A percentile compares a stretch with the other conserved stretches of the same genome.
phyloP scores from a whole-genome alignment of 2,329 filamentous ascomycete genomes.

The Parastagonospora avenae region DNA sequence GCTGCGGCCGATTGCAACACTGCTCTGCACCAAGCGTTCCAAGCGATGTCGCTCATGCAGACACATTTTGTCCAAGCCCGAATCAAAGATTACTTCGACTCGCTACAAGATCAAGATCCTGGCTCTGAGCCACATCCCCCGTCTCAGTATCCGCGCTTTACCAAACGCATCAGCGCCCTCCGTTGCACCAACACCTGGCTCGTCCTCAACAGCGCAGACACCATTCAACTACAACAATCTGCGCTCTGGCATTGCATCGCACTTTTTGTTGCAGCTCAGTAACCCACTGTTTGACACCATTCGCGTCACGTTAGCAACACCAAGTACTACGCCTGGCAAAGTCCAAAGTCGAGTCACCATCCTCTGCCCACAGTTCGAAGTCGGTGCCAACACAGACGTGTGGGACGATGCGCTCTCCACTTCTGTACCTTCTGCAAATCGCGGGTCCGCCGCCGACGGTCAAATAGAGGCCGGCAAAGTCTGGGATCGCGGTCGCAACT shows the following conservation, averaged over 20 bases:
- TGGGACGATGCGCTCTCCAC: constrained; percentile 83
- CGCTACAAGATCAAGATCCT: constrained; percentile 92
- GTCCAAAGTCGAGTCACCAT: constrained; percentile 75
- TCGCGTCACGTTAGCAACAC: constrained; percentile 84
- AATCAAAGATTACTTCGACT: constrained; percentile 85
- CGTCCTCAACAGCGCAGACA: constrained; percentile 29
- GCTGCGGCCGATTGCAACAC: constrained; percentile 78
- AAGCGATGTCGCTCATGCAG: constrained; percentile 92
- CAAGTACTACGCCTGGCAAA: constrained; percentile 51
- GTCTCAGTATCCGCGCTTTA: constrained; percentile 73
- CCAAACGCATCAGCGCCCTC: constrained; percentile 51
- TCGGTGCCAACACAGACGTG: constrained; percentile 92
- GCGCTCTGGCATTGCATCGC: constrained; percentile 60
- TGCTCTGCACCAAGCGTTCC: constrained; percentile 88
- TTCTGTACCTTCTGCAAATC: constrained; percentile 45
- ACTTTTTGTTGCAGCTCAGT: constrained; percentile 87
- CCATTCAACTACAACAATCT: constrained; percentile 55
- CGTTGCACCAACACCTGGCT: constrained; percentile 46
- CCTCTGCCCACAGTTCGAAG: constrained; percentile 90
- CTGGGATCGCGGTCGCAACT: constrained; percentile 93
- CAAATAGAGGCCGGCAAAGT: constrained; percentile 85
- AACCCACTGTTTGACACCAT: constrained; percentile 95
- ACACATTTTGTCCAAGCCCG: constrained; percentile 93
- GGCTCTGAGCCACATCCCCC: constrained; percentile 82
- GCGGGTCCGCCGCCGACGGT: constrained; percentile 28